Conservation (phyloP, 108 stramenopile species). For the Nitzschia putrida region DNA sequence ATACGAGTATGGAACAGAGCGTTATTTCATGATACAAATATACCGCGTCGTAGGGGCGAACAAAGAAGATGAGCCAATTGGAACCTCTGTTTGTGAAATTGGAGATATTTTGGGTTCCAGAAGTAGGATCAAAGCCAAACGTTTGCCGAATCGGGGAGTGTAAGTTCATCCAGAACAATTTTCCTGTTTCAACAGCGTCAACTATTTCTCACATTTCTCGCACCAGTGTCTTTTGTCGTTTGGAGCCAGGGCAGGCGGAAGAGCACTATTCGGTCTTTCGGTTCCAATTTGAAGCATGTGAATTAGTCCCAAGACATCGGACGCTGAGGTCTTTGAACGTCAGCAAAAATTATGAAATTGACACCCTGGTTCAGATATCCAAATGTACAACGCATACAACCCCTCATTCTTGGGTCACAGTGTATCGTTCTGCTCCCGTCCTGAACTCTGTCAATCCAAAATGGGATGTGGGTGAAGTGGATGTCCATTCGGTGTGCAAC, state of each 20-base stretch:
- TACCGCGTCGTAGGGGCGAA: constrained; percentile 5
- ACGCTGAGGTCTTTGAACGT: neutral
- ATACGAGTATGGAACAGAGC: constrained; percentile 58
- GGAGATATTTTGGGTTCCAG: constrained; percentile 60
- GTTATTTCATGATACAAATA: constrained; percentile 40
- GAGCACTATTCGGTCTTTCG: constrained; percentile 13
- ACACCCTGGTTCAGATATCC: constrained; percentile 34
- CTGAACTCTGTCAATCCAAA: constrained; percentile 45
- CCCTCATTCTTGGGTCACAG: constrained; percentile 40
- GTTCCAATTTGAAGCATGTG: constrained; percentile 33
- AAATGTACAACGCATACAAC: constrained; percentile 14
- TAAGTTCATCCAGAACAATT: constrained; percentile 7
- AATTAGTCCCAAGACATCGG: neutral
- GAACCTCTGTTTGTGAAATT: constrained; percentile 62
- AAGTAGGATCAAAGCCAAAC: constrained; percentile 51
- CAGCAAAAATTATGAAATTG: constrained; percentile 4
- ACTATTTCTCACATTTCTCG: neutral
- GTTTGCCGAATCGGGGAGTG: constrained; percentile 51
- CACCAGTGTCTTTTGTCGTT: constrained; percentile 29
- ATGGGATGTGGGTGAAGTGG: constrained; percentile 58
- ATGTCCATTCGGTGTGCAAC: constrained; percentile 37
- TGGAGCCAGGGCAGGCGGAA: constrained; percentile 25
- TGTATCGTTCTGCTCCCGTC: constrained; percentile 60
- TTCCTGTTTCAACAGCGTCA: neutral
- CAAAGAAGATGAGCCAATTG: constrained; percentile 16